A percentile compares a stretch with the other conserved stretches of the same genome.
phyloP scores from a whole-genome alignment of 208 protist species.

The Trypanosoma brucei region DNA sequence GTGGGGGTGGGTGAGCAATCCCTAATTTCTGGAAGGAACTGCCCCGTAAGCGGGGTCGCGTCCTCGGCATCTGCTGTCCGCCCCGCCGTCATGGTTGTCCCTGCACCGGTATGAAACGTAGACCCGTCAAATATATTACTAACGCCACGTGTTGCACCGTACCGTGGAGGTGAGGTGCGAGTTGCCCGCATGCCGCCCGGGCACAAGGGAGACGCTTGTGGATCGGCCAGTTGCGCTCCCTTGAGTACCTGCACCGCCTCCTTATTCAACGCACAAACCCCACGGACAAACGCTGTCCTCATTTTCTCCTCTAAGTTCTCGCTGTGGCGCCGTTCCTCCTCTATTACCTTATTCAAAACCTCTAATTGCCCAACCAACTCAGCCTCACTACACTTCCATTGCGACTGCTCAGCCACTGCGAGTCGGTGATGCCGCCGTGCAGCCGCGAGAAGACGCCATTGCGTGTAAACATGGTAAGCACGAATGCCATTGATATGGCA shows the following conservation, averaged over 20 bases:
- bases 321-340: slow-evolving; percentile 32
- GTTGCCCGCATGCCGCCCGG: background rate
- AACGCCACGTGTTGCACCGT: too few relatives aligned
- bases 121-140: too few relatives aligned
- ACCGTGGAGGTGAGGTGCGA: background rate
- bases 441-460: slow-evolving; percentile 57
- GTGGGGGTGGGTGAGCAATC: slow-evolving; percentile 32
- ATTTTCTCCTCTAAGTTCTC: slow-evolving; percentile 56
- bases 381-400: slow-evolving; percentile 33
- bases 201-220: slow-evolving; percentile 22
- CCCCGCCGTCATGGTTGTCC: too few relatives aligned
- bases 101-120: too few relatives aligned
- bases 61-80: too few relatives aligned
- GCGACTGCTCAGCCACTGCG: slow-evolving; percentile 20
- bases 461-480: slow-evolving; percentile 30
- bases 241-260: slow-evolving; percentile 86
- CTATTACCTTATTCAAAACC: slow-evolving; percentile 23
- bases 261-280: slow-evolving; percentile 85
- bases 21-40: background rate
- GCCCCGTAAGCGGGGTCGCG: too few relatives aligned
- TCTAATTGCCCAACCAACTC: slow-evolving; percentile 44
- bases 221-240: slow-evolving; percentile 26
- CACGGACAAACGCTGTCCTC: slow-evolving; percentile 78
- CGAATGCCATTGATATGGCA: slow-evolving; percentile 8
- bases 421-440: slow-evolving; percentile 30